Evolutionary conservation across 805 yeast genomes (phyloP), one percentile per base, ranked within the genome.

Genomic region (Saturnispora sanitii): DNA sequence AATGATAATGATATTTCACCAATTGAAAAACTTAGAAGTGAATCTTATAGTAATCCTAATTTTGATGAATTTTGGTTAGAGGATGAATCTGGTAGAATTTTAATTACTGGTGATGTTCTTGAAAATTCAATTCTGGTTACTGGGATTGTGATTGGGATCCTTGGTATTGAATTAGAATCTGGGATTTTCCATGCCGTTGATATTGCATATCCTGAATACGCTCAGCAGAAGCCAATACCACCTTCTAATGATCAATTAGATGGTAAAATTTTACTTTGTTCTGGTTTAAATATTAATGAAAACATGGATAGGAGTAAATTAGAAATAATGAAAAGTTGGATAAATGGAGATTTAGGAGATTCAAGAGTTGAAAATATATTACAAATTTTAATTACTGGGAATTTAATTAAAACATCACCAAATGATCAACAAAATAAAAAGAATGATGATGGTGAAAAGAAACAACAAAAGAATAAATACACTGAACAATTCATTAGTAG

Each of bases 51-150:
- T 7, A 81, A 75, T 48, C 71, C 76, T 0, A 69, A 63, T 23
- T 57, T 73, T 13, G 84, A 79, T 53, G 73, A 69, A 47, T 54
- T 83, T 21, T 76, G 79, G 79, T 57, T 92, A 27, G 97, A 92
- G 58, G 98, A 92, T 60, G 96, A 87, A 53, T 77, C 87, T 41
- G 98, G 98, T 3, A 67, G 98, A 38, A 79, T 94, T 6, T 57
- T 76, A 25, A 61, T 92, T 18, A 77, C 74, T 37, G 75, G 75
- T 34, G 88, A 86, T 36, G 69, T 71, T 15, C 58, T 79, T 25
- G 68, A 82, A 33, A 64, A 66, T 38, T 66, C 73, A 16, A 71
- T 80, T 2, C 65, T 90, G 20, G 94, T 88, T 0, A 92, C 96
- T 0, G 98, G 98, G 4, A 71, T 78, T n/a, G 80, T 88, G 0